Conservation (phyloP, 1,139 yeast species). For the Geotrichum restrictum region DNA sequence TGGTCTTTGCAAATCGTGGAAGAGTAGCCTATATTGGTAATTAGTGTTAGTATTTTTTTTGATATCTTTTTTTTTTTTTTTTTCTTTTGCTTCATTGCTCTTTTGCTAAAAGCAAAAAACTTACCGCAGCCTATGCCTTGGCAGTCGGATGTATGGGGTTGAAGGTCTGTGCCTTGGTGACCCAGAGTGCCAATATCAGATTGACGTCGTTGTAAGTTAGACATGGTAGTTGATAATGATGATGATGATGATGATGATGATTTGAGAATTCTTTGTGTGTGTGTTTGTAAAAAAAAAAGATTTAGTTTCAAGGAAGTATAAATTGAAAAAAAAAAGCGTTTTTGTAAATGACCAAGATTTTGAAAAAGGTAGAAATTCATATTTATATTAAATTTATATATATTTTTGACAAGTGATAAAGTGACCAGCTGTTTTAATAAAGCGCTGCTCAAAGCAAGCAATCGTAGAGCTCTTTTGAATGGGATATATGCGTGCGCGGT, state of each 20-base stretch:
- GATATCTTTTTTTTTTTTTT: too few relatives aligned
- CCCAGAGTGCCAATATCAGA: constrained; percentile 6
- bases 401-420: background rate
- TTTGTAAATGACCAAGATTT: background rate
- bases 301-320: background rate
- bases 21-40: too few relatives aligned
- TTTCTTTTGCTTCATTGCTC: too few relatives aligned
- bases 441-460: too few relatives aligned
- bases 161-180: background rate
- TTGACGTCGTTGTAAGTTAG: background rate
- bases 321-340: background rate
- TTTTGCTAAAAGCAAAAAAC: too few relatives aligned
- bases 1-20: constrained; percentile 4
- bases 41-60: too few relatives aligned
- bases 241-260: background rate
- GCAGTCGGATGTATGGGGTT: background rate
- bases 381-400: background rate
- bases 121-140: background rate
- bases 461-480: too few relatives aligned
- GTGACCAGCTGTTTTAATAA: too few relatives aligned
- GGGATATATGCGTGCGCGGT: too few relatives aligned
- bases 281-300: too few relatives aligned
- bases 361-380: background rate
- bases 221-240: constrained; percentile 3
- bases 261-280: too few relatives aligned